Evolutionary conservation across 2,329 filamentous ascomycete genomes (phyloP).

Genomic region (Claviceps sp.): DNA sequence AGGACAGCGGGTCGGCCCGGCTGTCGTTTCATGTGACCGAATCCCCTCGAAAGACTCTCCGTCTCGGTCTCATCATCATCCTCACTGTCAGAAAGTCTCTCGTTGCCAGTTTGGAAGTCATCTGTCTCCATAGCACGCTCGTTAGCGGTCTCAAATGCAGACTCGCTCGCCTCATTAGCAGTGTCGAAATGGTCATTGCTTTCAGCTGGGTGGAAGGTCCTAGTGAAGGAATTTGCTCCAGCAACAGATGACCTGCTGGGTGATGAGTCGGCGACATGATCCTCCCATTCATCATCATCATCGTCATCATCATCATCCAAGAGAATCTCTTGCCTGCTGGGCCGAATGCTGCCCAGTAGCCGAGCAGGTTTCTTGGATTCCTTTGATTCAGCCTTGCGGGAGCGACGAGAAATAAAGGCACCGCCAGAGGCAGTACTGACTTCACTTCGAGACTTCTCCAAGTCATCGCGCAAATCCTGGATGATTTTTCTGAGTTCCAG

Average conservation of each 20-base stretch:
- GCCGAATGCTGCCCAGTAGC: constrained; percentile 64
- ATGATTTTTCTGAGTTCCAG: constrained; percentile 89
- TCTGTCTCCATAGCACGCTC: constrained; percentile 82
- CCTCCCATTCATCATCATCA: constrained; percentile 84
- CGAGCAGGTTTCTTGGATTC: constrained; percentile 68
- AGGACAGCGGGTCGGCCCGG: constrained; percentile 26
- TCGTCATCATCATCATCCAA: constrained; percentile 65
- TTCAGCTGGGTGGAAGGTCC: constrained; percentile 24
- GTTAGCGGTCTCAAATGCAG: constrained; percentile 54
- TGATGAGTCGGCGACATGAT: constrained; percentile 37
- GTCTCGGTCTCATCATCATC: constrained; percentile 88
- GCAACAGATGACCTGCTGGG: constrained; percentile 13
- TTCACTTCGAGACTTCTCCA: constrained; percentile 57
- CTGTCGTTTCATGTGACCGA: constrained; percentile 27
- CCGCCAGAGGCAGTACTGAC: constrained; percentile 24
- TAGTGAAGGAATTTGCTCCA: constrained; percentile 8
- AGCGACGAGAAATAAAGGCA: constrained; percentile 41
- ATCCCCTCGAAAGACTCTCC: constrained; percentile 43
- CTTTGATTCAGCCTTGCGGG: constrained; percentile 47
- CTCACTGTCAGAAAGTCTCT: constrained; percentile 62
- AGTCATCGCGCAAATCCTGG: constrained; percentile 85
- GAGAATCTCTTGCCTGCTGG: constrained; percentile 64
- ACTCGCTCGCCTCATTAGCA: constrained; percentile 61
- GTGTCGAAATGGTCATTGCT: constrained; percentile 64
- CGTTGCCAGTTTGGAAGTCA: constrained; percentile 86